Evolutionary conservation across 306 rosid species (phyloP), one percentile per base, ranked within the genome.

Genomic region (Acacia crassicarpa): DNA sequence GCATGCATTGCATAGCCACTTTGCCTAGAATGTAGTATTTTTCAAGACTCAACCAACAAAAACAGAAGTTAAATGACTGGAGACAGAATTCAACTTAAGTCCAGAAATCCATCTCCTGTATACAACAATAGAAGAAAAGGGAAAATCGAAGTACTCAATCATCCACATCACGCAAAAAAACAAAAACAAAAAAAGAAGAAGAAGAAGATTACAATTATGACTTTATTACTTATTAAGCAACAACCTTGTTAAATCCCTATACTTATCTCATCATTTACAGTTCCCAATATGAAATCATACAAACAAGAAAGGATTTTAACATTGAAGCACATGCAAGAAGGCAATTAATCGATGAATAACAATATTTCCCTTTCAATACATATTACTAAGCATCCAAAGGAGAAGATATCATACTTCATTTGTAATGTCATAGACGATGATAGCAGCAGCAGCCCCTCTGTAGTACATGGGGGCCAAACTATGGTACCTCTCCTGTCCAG

Each of bases 361-460:
- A 53, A 54, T 40, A 58, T 62, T 45, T 4, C 40, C 33, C 44
- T 33, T 67, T 23, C 71, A 61, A 73, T 44, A 77, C 16, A 44
- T 61, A 73, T 45, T 71, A 27, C 43, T 72, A 70, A 67, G 82
- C 68, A 59, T 68, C 27, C 70, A 67, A 79, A 83, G 62, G 73
- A 11, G 69, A 78, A 84, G 69, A 59, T 45, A 81, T 67, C 85
- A 73, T 87, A 89, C 92, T 4, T 62, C 6, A 66, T 83, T 89
- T 33, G 92, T 89, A 81, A 89, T 89, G 81, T 89, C 92, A 12
- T 89, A 89, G 88, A 89, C 92, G 63, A 89, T 89, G 81, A 89
- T 87, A 82, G 92, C 90, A 68, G 90, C 92, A 61, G 92, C 92
- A 46, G 92, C 92, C 5, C 92, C 92, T 87, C 92, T 83, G 89